Percentiles rank a stretch among this genome's conserved stretches.
phyloP scores from a whole-genome alignment of 345 rosid genomes.

The Eucalyptus tenuipes region DNA sequence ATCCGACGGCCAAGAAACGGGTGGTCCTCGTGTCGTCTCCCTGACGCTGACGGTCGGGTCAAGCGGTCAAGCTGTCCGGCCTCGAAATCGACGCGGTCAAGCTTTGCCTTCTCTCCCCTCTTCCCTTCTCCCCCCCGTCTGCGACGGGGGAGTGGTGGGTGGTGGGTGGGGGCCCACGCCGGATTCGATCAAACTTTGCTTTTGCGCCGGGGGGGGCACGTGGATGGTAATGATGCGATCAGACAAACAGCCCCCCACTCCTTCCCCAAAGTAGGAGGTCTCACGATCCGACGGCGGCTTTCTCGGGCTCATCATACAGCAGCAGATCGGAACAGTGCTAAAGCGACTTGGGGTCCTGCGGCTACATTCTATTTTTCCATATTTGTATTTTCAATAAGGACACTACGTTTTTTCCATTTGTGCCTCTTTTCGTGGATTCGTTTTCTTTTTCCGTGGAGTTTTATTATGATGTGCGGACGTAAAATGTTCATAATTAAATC shows the following conservation, averaged over 20 bases:
- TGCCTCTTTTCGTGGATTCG: background rate
- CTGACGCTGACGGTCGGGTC: background rate
- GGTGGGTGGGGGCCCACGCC: background rate
- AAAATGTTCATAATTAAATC: background rate
- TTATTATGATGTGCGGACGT: background rate
- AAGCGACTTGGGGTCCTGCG: background rate
- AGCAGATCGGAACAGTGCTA: background rate
- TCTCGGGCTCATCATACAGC: background rate
- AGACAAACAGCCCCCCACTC: background rate
- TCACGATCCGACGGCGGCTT: background rate
- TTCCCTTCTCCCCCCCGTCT: rapidly evolving
- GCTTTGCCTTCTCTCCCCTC: too few species aligned
- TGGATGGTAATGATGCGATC: background rate
- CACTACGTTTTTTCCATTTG: background rate
- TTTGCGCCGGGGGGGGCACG: background rate
- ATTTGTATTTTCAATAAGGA: background rate
- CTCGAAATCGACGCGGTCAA: background rate
- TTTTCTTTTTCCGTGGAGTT: background rate
- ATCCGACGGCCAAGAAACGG: background rate
- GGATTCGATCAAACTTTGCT: background rate
- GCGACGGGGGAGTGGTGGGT: background rate
- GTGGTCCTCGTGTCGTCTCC: background rate
- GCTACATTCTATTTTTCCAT: background rate
- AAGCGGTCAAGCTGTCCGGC: background rate
- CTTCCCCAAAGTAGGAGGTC: background rate